Percentiles rank a stretch among this genome's conserved stretches.
These are phyloP conservation scores for Dactylellina cionopaga DNA, from an alignment of 2,329 filamentous ascomycete species.

Conservation along the genomic window DNA sequence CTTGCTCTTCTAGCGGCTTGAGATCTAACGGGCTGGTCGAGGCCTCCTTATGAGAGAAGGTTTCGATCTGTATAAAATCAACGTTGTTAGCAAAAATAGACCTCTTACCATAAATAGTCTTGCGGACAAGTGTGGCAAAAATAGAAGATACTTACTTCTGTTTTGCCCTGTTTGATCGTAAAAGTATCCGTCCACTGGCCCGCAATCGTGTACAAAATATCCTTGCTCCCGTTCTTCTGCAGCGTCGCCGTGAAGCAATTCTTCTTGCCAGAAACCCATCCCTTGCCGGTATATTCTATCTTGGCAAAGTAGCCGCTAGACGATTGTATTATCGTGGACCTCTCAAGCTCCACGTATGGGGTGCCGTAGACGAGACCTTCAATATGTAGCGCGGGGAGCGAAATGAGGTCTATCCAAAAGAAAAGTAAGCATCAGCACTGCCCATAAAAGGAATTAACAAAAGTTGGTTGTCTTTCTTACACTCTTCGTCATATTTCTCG, in stretches of 20 bases:
- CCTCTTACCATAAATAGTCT: too few relatives aligned
- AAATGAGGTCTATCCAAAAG: slow-evolving; percentile 74
- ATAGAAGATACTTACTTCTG: slow-evolving; percentile 13
- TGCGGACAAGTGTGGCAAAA: too few relatives aligned
- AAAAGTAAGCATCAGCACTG: neutral
- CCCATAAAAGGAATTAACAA: too few relatives aligned
- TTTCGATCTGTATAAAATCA: slow-evolving; percentile 64
- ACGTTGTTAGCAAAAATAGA: slow-evolving; percentile 59
- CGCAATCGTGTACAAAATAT: slow-evolving; percentile 79
- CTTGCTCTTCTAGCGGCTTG: slow-evolving; percentile 78
- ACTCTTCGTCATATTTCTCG: slow-evolving; percentile 65
- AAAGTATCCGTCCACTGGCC: slow-evolving; percentile 92
- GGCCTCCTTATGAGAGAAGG: slow-evolving; percentile 69
- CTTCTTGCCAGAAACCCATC: slow-evolving; percentile 95
- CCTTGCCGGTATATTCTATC: slow-evolving; percentile 92
- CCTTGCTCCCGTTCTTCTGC: slow-evolving; percentile 74
- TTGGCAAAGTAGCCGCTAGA: slow-evolving; percentile 86
- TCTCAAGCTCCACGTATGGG: slow-evolving; percentile 91
- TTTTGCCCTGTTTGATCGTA: slow-evolving; percentile 71
- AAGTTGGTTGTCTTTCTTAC: too few relatives aligned
- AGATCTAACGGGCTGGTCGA: slow-evolving; percentile 75
- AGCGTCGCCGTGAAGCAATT: slow-evolving; percentile 84
- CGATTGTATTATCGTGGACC: slow-evolving; percentile 83
- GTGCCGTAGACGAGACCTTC: slow-evolving; percentile 87
- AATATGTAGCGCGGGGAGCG: slow-evolving; percentile 88